Evolutionary conservation across 1,139 yeast species (phyloP), one percentile per base, ranked within the genome.

Genomic region (Magnusiomyces ingens): DNA sequence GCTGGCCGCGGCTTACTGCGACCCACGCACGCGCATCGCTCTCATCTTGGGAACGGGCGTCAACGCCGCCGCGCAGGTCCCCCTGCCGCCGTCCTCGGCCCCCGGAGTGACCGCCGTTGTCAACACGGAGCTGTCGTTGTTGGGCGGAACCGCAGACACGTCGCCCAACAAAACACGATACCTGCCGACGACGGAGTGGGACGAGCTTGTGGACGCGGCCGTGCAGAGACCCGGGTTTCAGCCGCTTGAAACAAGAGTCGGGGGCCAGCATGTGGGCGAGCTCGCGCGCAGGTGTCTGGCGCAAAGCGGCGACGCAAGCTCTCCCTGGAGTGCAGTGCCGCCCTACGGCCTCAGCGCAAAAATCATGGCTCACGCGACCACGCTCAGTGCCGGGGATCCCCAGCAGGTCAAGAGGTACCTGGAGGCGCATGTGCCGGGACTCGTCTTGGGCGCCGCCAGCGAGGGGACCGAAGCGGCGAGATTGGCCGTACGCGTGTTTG

Each of bases 1-100:
- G 59, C 74, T 90, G 56, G 81, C 95, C 4, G 80, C 89, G 63
- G 85, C 95, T 19, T 88, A 88, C 68, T 71, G 81, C 3, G 64
- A 73, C 21, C 77, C 85, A 49, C 75, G 77, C 56, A 85, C 95
- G n/a, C 78, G 80, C 11, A 75, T 89, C 61, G 95, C 96, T 43
- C 82, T 90, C 56, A 88, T 90, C 58, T 85, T 87, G 62, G 96
- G 97, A 58, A 89, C 96, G 2, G 97, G 97, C 62, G 84, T 95
- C 47, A 90, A 90, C 67, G 95, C 68, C 15, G 64, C 71, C 3
- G 61, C 63, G 26, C 56, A 64, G 57, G 46, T 64, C 32, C 68
- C 70, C 17, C 47, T 54, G 54, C 46, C 55, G 54, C 46, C 45
- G 50, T 12, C 22, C 18, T 8, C 52, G 45, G 52, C 44, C 32